These are phyloP conservation scores for Calvatia gigantea DNA, from an alignment of 768 basidiomycete species.

Conservation along the genomic window DNA sequence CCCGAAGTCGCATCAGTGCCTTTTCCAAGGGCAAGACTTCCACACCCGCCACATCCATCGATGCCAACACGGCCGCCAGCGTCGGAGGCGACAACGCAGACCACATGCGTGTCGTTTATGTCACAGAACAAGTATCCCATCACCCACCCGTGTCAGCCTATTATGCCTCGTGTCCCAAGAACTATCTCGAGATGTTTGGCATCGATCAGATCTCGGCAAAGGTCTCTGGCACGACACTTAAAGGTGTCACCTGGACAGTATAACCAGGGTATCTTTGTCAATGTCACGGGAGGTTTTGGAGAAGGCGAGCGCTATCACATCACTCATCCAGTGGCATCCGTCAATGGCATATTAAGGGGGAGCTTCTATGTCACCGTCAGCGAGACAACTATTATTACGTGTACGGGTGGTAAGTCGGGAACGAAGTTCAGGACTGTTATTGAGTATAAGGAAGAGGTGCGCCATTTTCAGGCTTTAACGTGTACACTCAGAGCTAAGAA, in stretches of 20 bases:
- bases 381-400: constrained; percentile 80
- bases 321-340: constrained; percentile 84
- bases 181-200: constrained; percentile 68
- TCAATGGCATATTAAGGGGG: constrained; percentile 90
- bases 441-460: constrained; percentile 96
- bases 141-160: constrained; percentile 94
- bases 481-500: background rate
- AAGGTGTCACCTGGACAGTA: constrained; percentile 76
- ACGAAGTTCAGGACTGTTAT: constrained; percentile 75
- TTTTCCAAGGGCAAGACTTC: constrained; percentile 52
- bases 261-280: constrained; percentile 88
- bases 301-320: constrained; percentile 83
- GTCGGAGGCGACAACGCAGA: constrained; percentile 35
- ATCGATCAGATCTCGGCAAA: constrained; percentile 94
- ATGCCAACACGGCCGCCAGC: constrained; percentile 48
- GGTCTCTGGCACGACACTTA: constrained; percentile 83
- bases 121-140: constrained; percentile 95
- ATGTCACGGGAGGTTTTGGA: constrained; percentile 68
- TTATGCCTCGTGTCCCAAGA: constrained; percentile 71
- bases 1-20: constrained; percentile 52
- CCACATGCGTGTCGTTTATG: constrained; percentile 65
- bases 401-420: constrained; percentile 60
- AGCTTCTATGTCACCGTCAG: constrained; percentile 87
- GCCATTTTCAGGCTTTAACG: constrained; percentile 4
- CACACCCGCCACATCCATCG: constrained; percentile 44